Evolutionary conservation across 2,329 filamentous ascomycete genomes (phyloP), one percentile per base, ranked within the genome.

Genomic region (Monosporascus ibericus): DNA sequence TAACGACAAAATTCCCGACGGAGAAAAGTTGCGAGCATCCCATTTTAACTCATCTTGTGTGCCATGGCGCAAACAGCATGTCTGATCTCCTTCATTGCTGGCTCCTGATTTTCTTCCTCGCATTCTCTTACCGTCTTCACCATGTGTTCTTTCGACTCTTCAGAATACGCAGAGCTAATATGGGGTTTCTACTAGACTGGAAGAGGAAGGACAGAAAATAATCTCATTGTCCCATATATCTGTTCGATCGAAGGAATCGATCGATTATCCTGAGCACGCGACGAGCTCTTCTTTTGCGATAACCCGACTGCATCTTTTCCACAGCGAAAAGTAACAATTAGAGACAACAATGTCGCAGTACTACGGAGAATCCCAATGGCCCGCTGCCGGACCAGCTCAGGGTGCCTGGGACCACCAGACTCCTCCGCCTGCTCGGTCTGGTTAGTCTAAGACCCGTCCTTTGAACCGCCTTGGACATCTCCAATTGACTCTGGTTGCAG

Each of bases 371-470:
- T 63, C 63, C 48, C 66, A 68, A 62, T 68, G 66, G 66, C 59
- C 62, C 44, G 62, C 59, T 49, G 58, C 63, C 25, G 64, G 61
- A 75, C 81, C 58, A 75, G 77, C 63, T 63, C 85, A 87, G 73
- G 70, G 79, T 22, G 84, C 83, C 46, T 90, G 86, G 86, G 87
- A 90, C 63, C 84, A 88, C 65, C 85, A 85, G 60, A 80, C 80
- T 54, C 86, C 61, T 14, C 53, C 55, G 37, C 65, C 86, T 39
- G 86, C 86, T 61, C 83, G 86, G 66, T 89, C 86, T 68, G 85
- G 84, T 87, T 81, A 60, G 9, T 14, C 30, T 40, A 6, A n/a
- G 36, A 56, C 27, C 22, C 8, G 24, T 48, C 15, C 30, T 15
- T 40, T 17, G 2, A 17, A 6, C 20, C 17, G n/a, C n/a, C 3